These are phyloP conservation scores for Auricularia sp. DNA, from an alignment of 768 basidiomycete species.

Conservation along the genomic window DNA sequence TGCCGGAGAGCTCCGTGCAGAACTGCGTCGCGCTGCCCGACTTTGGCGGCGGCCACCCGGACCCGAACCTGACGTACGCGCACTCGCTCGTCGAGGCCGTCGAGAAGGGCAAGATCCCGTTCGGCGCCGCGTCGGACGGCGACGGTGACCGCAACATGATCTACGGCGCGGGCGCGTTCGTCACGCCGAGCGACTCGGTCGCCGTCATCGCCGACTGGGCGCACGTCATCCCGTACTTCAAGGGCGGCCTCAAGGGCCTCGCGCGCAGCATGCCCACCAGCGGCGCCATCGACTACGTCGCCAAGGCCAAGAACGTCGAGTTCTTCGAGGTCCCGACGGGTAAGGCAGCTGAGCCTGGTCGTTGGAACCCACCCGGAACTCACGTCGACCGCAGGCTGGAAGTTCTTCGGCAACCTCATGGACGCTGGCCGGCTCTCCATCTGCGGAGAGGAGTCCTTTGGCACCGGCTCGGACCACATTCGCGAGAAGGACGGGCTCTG, in stretches of 20 bases:
- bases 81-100: conserved; percentile 88
- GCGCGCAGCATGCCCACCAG: conserved; percentile 97
- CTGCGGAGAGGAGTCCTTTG: conserved; percentile 98
- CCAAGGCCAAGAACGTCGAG: conserved; percentile 85
- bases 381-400: conserved; percentile 60
- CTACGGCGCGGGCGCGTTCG: conserved; percentile 95
- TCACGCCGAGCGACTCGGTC: conserved; percentile 94
- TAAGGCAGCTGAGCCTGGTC: background rate
- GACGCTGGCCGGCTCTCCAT: conserved; percentile 96
- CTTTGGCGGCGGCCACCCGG: conserved; percentile 96
- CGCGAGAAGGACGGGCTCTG: conserved; percentile 99
- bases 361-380: background rate
- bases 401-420: conserved; percentile 99
- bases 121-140: conserved; percentile 95
- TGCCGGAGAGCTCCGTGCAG: conserved; percentile 72
- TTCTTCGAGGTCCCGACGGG: conserved; percentile 93
- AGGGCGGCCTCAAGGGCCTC: conserved; percentile 86
- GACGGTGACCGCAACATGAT: conserved; percentile 99
- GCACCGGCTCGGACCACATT: conserved; percentile 99
- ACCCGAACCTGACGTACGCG: conserved; percentile 97
- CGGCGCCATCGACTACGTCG: conserved; percentile 93
- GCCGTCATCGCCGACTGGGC: conserved; percentile 98
- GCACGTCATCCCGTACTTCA: conserved; percentile 84
- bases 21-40: conserved; percentile 88
- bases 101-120: conserved; percentile 73